Conservation (phyloP, 176 grass and related monocot genomes). For the Aegilops sharonensis region DNA sequence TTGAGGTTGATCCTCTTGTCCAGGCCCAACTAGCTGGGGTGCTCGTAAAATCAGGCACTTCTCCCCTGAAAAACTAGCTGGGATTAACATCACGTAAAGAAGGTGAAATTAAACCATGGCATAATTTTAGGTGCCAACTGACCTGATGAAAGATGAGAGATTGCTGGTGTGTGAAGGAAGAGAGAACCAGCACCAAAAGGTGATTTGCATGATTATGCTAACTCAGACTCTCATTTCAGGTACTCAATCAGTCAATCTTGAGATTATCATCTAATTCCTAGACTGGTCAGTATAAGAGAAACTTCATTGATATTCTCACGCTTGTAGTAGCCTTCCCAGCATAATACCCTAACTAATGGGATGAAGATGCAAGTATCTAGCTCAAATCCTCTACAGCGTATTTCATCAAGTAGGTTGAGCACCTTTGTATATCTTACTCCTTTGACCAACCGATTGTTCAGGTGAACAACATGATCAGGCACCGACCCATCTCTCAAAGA, state of each 20-base stretch:
- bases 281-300: constrained; percentile 44
- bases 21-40: not conserved
- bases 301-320: constrained; percentile 31
- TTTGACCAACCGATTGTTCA: constrained; percentile 61
- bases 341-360: constrained; percentile 54
- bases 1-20: not conserved
- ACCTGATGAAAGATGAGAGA: constrained; percentile 21
- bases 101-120: not conserved
- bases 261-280: constrained; percentile 43
- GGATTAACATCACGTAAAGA: not conserved
- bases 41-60: not conserved
- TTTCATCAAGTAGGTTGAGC: constrained; percentile 37
- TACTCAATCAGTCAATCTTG: not conserved
- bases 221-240: not conserved
- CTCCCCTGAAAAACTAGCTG: not conserved
- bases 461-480: constrained; percentile 45
- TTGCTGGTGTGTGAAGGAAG: not conserved
- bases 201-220: not conserved
- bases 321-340: constrained; percentile 41
- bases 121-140: not conserved
- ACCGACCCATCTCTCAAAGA: constrained; percentile 9
- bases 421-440: constrained; percentile 36
- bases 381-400: constrained; percentile 32
- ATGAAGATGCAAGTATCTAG: constrained; percentile 38
- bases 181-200: not conserved